Conservation (phyloP, 2,329 filamentous ascomycete species). For the Fusarium dlaminii region DNA sequence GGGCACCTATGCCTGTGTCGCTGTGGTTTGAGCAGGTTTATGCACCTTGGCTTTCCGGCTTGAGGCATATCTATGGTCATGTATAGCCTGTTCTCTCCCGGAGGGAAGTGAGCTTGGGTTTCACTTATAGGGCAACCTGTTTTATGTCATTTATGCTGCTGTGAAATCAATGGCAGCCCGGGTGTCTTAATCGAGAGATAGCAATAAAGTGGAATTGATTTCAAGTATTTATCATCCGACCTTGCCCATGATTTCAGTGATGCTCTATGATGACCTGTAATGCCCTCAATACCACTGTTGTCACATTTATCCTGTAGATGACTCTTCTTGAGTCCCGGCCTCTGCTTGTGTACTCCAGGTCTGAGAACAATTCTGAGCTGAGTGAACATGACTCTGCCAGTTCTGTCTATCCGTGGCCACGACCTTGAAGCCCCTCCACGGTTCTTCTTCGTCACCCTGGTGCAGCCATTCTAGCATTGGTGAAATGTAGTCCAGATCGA, state of each 20-base stretch:
- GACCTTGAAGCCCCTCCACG: neutral
- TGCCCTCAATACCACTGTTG: accelerated
- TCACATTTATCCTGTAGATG: too few relatives aligned
- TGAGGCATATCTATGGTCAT: accelerated
- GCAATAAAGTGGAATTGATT: neutral
- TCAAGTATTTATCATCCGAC: too few relatives aligned
- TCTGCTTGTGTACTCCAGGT: neutral
- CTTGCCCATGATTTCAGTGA: neutral
- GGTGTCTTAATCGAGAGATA: accelerated
- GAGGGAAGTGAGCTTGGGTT: accelerated
- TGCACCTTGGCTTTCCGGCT: accelerated
- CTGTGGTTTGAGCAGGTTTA: neutral
- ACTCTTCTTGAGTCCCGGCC: neutral
- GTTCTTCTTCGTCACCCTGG: neutral
- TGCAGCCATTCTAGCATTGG: neutral
- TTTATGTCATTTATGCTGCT: neutral
- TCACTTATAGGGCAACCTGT: neutral
- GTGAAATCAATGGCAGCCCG: accelerated
- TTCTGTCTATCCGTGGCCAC: accelerated
- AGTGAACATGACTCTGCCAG: accelerated
- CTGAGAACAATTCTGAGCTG: accelerated
- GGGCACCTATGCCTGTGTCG: neutral
- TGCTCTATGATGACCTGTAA: accelerated
- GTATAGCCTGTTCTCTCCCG: accelerated
- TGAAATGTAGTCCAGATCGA: accelerated